phyloP scores from a whole-genome alignment of 2,329 filamentous ascomycete species.

The Cryphonectria nitschkei region DNA sequence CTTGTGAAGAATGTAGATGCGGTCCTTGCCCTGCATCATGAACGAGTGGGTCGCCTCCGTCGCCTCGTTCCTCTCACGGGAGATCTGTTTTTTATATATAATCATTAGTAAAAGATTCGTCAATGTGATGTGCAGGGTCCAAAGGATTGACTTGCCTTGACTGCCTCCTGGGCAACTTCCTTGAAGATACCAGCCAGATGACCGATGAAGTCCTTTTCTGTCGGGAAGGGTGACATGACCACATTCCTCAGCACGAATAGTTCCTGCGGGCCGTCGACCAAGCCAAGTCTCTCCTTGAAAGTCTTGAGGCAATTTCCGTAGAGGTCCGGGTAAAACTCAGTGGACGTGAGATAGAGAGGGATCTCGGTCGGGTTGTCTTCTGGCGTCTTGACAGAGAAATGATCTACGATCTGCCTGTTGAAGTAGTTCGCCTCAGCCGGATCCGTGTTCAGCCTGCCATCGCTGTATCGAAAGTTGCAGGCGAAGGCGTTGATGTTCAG shows the following conservation, averaged over 20 bases:
- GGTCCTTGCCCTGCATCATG: conserved; percentile 41
- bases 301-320: conserved; percentile 46
- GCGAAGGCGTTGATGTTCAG: conserved; percentile 52
- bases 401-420: conserved; percentile 48
- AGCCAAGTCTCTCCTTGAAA: conserved; percentile 47
- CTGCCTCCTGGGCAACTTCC: conserved; percentile 37
- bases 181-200: conserved; percentile 41
- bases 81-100: conserved; percentile 31
- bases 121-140: neutral
- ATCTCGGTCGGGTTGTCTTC: conserved; percentile 45
- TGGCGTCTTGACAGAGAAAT: conserved; percentile 45
- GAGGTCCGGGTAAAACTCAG: conserved; percentile 43
- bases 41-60: conserved; percentile 43
- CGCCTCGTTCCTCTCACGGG: conserved; percentile 42
- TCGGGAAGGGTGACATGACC: conserved; percentile 51
- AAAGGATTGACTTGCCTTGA: neutral
- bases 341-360: conserved; percentile 50
- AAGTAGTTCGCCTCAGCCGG: conserved; percentile 54
- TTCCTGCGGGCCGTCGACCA: conserved; percentile 39
- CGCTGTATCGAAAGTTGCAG: conserved; percentile 45
- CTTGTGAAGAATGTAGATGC: conserved; percentile 41
- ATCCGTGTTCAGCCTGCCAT: conserved; percentile 46
- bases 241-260: conserved; percentile 52
- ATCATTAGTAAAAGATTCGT: neutral
- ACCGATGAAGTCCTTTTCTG: conserved; percentile 44